Evolutionary conservation across 148 eudicot species (phyloP).

Genomic region (Pouteria glomerata): DNA sequence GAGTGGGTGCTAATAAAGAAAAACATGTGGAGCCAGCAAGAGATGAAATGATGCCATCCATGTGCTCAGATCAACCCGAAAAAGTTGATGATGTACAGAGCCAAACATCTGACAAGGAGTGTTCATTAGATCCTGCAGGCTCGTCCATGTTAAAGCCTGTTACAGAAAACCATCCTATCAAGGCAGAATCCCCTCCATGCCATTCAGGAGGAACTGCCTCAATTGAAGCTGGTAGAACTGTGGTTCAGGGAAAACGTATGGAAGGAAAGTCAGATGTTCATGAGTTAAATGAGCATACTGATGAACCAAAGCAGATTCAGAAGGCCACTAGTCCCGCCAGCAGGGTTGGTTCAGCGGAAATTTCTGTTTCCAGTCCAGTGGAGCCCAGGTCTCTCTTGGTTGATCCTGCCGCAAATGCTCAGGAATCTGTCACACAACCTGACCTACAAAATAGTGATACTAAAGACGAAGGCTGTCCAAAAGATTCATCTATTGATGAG

Average conservation of each 20-base stretch:
- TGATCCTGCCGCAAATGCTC: slow-evolving; percentile 22
- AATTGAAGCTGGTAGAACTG: slow-evolving; percentile 11
- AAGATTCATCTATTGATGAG: slow-evolving; percentile 13
- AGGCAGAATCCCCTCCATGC: slow-evolving; percentile 16
- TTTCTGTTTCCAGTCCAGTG: slow-evolving; percentile 18
- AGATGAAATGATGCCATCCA: slow-evolving; percentile 23
- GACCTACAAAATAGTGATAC: slow-evolving; percentile 15
- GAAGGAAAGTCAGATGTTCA: slow-evolving; percentile 21
- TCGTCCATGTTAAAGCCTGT: slow-evolving; percentile 23
- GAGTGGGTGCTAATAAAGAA: slow-evolving; percentile 14
- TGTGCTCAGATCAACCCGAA: slow-evolving; percentile 19
- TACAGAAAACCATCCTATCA: slow-evolving; percentile 22
- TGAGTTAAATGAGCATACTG: slow-evolving; percentile 21
- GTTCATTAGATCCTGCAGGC: slow-evolving; percentile 17
- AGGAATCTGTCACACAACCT: slow-evolving; percentile 21
- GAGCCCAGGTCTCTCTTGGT: slow-evolving; percentile 20
- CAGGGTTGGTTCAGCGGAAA: slow-evolving; percentile 18
- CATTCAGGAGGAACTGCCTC: slow-evolving; percentile 20
- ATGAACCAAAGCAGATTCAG: slow-evolving; percentile 17
- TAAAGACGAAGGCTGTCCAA: slow-evolving; percentile 14
- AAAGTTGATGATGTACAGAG: slow-evolving; percentile 20
- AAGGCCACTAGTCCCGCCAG: slow-evolving; percentile 23
- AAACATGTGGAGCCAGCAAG: slow-evolving; percentile 19
- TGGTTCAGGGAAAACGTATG: slow-evolving; percentile 18
- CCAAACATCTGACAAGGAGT: slow-evolving; percentile 15